These are phyloP conservation scores for Cladosporium oxysporum DNA, from an alignment of 2,329 filamentous ascomycete genomes.

Conservation along the genomic window DNA sequence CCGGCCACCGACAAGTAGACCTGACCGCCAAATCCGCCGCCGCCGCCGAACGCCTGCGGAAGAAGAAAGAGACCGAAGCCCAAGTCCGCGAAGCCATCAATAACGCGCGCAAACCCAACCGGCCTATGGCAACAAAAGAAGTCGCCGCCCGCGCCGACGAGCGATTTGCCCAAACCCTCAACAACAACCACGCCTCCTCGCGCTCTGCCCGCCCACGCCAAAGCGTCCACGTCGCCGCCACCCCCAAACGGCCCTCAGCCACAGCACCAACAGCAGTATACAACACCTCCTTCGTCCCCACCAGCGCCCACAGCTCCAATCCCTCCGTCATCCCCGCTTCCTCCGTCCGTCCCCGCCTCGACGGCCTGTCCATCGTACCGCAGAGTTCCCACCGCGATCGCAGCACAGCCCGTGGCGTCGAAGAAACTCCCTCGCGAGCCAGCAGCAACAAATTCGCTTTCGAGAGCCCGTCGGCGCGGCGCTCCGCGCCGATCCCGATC, in stretches of 20 bases:
- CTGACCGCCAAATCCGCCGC: constrained; percentile 54
- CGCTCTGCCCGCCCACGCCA: constrained; percentile 2
- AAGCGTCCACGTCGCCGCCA: constrained; percentile 11
- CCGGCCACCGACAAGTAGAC: constrained; percentile 54
- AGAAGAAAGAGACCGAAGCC: constrained; percentile 67
- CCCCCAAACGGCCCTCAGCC: background rate
- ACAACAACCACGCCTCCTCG: background rate
- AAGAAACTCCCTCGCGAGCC: constrained; percentile 45
- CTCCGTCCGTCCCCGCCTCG: background rate
- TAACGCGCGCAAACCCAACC: constrained; percentile 73
- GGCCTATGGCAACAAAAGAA: constrained; percentile 66
- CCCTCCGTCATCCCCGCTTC: constrained; percentile 15
- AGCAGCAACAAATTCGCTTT: constrained; percentile 7
- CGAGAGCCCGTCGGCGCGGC: constrained; percentile 3
- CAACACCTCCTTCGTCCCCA: constrained; percentile 8
- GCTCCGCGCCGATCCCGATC: background rate
- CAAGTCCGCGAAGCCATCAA: constrained; percentile 74
- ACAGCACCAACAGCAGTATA: background rate
- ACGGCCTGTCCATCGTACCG: background rate
- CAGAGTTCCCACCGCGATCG: constrained; percentile 10
- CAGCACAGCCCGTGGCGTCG: constrained; percentile 32
- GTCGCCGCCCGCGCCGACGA: constrained; percentile 68
- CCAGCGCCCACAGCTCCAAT: background rate
- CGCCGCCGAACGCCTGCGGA: constrained; percentile 61
- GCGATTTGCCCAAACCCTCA: constrained; percentile 42